phyloP scores from a whole-genome alignment of 352 stramenopile genomes.

The Plasmopara muralis region DNA sequence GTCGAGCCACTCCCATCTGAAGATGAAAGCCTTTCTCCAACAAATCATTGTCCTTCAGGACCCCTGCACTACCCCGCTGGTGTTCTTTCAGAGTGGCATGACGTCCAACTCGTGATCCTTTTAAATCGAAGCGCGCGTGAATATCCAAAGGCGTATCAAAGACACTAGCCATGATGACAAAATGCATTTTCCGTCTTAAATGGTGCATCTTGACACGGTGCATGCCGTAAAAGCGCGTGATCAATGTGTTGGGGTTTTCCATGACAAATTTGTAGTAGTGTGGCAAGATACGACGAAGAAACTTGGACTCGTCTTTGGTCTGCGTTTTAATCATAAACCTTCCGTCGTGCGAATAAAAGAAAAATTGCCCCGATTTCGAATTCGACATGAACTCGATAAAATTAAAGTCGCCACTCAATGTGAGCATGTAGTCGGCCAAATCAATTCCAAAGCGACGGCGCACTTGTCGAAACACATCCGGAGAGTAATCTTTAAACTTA shows the following conservation, averaged over 20 bases:
- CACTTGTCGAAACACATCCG: slow-evolving; percentile 80
- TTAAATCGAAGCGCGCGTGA: slow-evolving; percentile 85
- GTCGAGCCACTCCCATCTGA: slow-evolving; percentile 69
- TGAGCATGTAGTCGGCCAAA: slow-evolving; percentile 86
- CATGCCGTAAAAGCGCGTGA: slow-evolving; percentile 97
- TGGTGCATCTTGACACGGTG: slow-evolving; percentile 98
- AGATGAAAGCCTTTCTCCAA: slow-evolving; percentile 78
- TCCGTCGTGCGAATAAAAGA: slow-evolving; percentile 98
- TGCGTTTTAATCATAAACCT: slow-evolving; percentile 99
- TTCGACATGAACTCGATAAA: slow-evolving; percentile 99
- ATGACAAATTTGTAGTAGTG: slow-evolving; percentile 98
- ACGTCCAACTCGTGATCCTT: slow-evolving; percentile 86
- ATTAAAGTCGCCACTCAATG: slow-evolving; percentile 91
- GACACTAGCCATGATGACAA: slow-evolving; percentile 96
- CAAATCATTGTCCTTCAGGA: slow-evolving; percentile 91
- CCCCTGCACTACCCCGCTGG: slow-evolving; percentile 48
- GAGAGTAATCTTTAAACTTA: slow-evolving; percentile 92
- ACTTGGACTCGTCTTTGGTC: slow-evolving; percentile 98
- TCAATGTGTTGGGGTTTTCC: slow-evolving; percentile 95
- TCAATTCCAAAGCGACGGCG: slow-evolving; percentile 70
- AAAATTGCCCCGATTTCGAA: slow-evolving; percentile 98
- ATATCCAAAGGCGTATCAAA: slow-evolving; percentile 93
- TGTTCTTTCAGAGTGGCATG: slow-evolving; percentile 60
- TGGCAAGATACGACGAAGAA: slow-evolving; percentile 94
- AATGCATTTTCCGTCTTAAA: slow-evolving; percentile 89